A percentile compares a stretch with the other conserved stretches of the same genome.
Conservation (phyloP, 1,284 basidiomycete genomes). For the Vanrija sp. region DNA sequence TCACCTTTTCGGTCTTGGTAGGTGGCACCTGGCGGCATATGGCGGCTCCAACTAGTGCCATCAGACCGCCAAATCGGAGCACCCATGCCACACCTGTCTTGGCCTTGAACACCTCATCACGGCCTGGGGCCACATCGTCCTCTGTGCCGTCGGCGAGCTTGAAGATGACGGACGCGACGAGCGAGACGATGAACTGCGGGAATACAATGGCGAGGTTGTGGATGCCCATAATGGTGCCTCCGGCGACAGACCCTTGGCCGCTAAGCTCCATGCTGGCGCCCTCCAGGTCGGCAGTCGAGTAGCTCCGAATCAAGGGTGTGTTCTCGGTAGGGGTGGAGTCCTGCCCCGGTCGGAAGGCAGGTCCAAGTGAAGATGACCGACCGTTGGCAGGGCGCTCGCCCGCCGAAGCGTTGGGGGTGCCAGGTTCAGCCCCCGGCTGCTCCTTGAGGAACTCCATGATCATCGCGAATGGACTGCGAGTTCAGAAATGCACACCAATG, state of each 20-base stretch:
- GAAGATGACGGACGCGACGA: slow-evolving; percentile 88
- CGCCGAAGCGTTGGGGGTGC: background rate
- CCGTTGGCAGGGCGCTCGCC: too few species aligned
- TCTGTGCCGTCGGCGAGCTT: slow-evolving; percentile 60
- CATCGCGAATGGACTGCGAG: slow-evolving; percentile 53
- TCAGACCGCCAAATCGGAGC: slow-evolving; percentile 82
- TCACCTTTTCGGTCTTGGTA: slow-evolving; percentile 72
- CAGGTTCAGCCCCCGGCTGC: background rate
- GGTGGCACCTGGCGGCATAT: slow-evolving; percentile 75
- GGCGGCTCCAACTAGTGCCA: slow-evolving; percentile 69
- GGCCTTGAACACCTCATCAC: slow-evolving; percentile 58
- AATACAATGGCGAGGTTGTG: slow-evolving; percentile 92
- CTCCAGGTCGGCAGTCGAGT: slow-evolving; percentile 57
- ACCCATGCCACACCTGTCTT: slow-evolving; percentile 92
- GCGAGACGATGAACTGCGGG: slow-evolving; percentile 84
- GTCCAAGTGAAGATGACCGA: too few species aligned
- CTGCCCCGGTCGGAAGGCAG: background rate
- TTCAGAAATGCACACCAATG: background rate
- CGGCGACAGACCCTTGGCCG: slow-evolving; percentile 62
- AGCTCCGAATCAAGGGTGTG: slow-evolving; percentile 62
- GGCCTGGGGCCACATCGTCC: slow-evolving; percentile 36
- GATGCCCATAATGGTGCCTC: slow-evolving; percentile 92
- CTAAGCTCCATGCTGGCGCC: slow-evolving; percentile 51
- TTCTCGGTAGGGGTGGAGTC: slow-evolving; percentile 52
- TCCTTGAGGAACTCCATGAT: slow-evolving; percentile 92